Conservation (phyloP, 2,329 filamentous ascomycete species). For the Sclerotinia spermophila region DNA sequence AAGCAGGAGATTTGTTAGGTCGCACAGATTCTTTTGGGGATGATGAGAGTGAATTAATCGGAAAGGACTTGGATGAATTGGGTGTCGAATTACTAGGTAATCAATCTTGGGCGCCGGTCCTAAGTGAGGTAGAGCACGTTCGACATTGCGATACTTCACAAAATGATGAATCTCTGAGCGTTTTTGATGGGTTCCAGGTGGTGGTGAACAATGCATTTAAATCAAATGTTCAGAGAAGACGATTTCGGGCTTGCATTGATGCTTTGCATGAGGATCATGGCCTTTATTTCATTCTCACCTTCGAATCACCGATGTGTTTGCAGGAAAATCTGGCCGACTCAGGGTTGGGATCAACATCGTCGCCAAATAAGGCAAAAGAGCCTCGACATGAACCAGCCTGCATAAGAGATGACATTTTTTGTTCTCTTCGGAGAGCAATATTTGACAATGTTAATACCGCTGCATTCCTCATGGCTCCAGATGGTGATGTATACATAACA, state of each 20-base stretch:
- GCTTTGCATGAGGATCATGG: constrained; percentile 19
- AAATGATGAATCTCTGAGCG: background rate
- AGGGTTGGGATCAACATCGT: background rate
- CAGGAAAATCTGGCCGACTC: background rate
- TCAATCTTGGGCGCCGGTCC: constrained; percentile 20
- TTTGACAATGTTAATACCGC: constrained; percentile 25
- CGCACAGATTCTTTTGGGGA: constrained; percentile 16
- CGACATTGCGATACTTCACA: background rate
- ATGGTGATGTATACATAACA: constrained; percentile 26
- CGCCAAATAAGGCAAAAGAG: background rate
- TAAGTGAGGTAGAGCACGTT: constrained; percentile 19
- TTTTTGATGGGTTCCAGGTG: constrained; percentile 17
- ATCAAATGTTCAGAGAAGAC: constrained; percentile 3
- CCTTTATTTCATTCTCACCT: constrained; percentile 21
- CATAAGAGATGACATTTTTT: constrained; percentile 4
- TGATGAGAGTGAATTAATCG: constrained; percentile 11
- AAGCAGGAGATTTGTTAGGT: constrained; percentile 21
- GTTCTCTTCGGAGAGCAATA: constrained; percentile 24
- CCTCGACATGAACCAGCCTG: background rate
- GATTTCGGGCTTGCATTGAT: constrained; percentile 23
- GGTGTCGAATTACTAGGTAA: constrained; percentile 23
- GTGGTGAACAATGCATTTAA: constrained; percentile 13
- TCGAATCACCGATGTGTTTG: constrained; percentile 17
- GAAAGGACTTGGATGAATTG: constrained; percentile 18
- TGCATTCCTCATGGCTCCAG: constrained; percentile 25